Base-by-base conservation (phyloP, 2,329 filamentous ascomycete genomes). In the Bretziella fagacearum region DNA sequence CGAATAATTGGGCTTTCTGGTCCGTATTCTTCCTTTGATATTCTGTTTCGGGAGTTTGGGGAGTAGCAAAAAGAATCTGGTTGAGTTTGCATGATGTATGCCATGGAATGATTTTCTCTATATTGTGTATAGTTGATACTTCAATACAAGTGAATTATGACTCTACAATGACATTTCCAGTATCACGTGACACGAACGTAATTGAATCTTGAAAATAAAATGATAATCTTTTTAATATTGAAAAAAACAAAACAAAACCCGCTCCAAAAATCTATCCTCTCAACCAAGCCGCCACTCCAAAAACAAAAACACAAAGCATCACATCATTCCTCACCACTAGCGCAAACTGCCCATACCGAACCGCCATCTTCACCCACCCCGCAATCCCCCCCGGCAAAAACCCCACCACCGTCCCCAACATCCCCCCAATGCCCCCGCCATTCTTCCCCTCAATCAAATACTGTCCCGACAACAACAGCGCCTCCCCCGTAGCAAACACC, bases 401-500 rank as follows among this genome's bases (percentile, higher is more conserved):
- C 4, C 74, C 70, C 3, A 71, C 66, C 33, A 79, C 63, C 20
- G 70, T 80, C 52, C 76, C 77, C 52, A 84, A 54, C 49, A 82
- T 69, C 2, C 49, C 49, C 3, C 15, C 32, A 7, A 51, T 30
- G 11, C 39, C 30, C n/a, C 72, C 39, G 71, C 54, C 73, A 74
- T 55, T 85, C 81, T 44, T 39, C 6, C 40, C 26, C 13, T 50
- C 44, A 3, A 84, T 57, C 54, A 85, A 76, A 58, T 80, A 83
- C 20, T 82, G 68, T 25, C 73, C 77, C 1, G 76, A 80, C 53
- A 89, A 74, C 52, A 89, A 65, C 46, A 84, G 59, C 8, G 84
- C 69, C 63, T 91, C 82, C 26, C 75, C 78, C 0, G 82, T 84
- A 4, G 81, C 79, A 58, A 89, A 91, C n/a, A 82, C 70, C 66